A percentile compares a stretch with the other conserved stretches of the same genome.
phyloP scores from a whole-genome alignment of 139 green algal genomes.

The Axilococcus clingmanii region DNA sequence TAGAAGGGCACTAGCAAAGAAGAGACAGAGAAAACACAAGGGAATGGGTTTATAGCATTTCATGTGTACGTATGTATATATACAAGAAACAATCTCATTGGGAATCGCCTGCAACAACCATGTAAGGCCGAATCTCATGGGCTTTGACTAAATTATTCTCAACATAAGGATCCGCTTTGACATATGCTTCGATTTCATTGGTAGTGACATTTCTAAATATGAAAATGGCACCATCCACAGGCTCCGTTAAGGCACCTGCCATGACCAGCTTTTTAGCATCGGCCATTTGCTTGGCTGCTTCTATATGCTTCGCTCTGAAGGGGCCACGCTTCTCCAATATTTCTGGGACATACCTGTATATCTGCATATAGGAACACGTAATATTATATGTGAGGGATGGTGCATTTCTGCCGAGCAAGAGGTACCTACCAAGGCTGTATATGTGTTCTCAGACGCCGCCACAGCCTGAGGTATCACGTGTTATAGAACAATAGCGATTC shows the following conservation, averaged over 20 bases:
- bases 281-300: conserved; percentile 38
- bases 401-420: too few relatives aligned
- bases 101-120: conserved; percentile 21
- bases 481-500: too few relatives aligned
- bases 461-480: too few relatives aligned
- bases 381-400: too few relatives aligned
- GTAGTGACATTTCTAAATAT: conserved; percentile 39
- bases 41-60: too few relatives aligned
- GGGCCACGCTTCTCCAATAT: conserved; percentile 67
- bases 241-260: conserved; percentile 51
- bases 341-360: conserved; percentile 58
- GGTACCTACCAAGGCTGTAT: too few relatives aligned
- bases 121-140: conserved; percentile 32
- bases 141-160: conserved; percentile 48
- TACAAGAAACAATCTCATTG: too few relatives aligned
- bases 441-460: too few relatives aligned
- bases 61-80: too few relatives aligned
- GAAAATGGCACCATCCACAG: conserved; percentile 51
- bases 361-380: too few relatives aligned
- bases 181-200: conserved; percentile 63
- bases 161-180: conserved; percentile 60
- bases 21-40: background rate
- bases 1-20: conserved; percentile 4
- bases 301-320: conserved; percentile 51
- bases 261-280: conserved; percentile 53